phyloP scores from a whole-genome alignment of 2,329 filamentous ascomycete genomes.

The Plectosphaerella sp. region DNA sequence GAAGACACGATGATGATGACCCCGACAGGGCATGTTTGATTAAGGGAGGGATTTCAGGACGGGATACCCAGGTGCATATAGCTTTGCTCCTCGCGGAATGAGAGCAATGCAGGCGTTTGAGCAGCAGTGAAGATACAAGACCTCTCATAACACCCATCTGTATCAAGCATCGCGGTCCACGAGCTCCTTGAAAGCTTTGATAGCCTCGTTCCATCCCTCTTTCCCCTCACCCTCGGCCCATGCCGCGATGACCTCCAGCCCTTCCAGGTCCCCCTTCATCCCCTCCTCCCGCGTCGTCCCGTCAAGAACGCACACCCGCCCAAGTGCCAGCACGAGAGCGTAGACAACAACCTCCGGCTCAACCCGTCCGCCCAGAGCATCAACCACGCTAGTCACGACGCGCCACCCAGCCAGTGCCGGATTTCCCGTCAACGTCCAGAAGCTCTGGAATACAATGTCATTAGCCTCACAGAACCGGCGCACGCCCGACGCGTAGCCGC shows the following conservation, averaged over 20 bases:
- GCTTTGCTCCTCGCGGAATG: too few species aligned
- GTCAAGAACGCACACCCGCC: slow-evolving; percentile 35
- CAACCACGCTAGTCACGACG: slow-evolving; percentile 48
- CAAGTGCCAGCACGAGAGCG: slow-evolving; percentile 42
- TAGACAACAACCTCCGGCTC: slow-evolving; percentile 37
- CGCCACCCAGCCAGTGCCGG: slow-evolving; percentile 26
- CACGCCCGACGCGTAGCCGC: slow-evolving; percentile 51
- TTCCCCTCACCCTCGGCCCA: slow-evolving; percentile 40
- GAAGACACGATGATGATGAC: too few species aligned
- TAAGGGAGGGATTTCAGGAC: too few species aligned
- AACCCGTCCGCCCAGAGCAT: slow-evolving; percentile 25
- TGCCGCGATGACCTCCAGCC: slow-evolving; percentile 30
- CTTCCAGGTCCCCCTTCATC: slow-evolving; percentile 46
- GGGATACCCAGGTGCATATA: too few species aligned
- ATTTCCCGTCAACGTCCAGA: slow-evolving; percentile 51
- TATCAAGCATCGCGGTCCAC: too few species aligned
- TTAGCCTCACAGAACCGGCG: slow-evolving; percentile 43
- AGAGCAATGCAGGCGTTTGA: too few species aligned
- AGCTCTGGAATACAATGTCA: slow-evolving; percentile 45
- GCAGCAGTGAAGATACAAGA: too few species aligned
- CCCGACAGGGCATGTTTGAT: too few species aligned
- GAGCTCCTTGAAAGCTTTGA: slow-evolving; percentile 16
- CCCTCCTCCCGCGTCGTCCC: slow-evolving; percentile 40
- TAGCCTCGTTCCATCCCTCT: slow-evolving; percentile 41
- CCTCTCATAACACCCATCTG: too few species aligned